Percentiles rank a stretch among this genome's conserved stretches.
These are phyloP conservation scores for Sisymbrium altissimum DNA, from an alignment of 345 rosid species.

Conservation along the genomic window DNA sequence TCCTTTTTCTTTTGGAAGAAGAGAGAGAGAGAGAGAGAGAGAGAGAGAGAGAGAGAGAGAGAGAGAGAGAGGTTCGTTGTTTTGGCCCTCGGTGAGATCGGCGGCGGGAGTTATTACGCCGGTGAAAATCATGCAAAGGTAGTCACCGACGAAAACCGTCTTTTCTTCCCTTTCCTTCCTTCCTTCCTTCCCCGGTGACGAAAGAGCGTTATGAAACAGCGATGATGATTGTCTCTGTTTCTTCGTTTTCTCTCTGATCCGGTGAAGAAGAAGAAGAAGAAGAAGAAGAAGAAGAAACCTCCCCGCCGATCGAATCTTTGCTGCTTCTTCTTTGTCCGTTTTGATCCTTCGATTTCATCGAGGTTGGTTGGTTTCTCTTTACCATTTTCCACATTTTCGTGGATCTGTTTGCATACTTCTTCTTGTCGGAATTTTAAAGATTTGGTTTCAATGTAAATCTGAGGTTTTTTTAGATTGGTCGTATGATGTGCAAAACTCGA, in stretches of 20 bases:
- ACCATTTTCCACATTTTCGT: neutral
- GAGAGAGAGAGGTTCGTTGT: conserved; percentile 6
- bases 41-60: too few relatives aligned
- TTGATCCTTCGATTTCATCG: conserved; percentile 4
- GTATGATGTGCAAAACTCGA: too few relatives aligned
- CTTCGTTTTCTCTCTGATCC: conserved; percentile 26
- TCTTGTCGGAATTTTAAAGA: neutral
- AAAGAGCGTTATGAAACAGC: conserved; percentile 12
- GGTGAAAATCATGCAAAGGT: conserved; percentile 8
- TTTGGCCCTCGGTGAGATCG: conserved; percentile 14
- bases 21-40: too few relatives aligned
- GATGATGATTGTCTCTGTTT: conserved; percentile 25
- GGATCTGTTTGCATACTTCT: conserved; percentile 25
- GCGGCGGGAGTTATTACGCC: too few relatives aligned
- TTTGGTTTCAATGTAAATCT: conserved; percentile 12
- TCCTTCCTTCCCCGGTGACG: conserved; percentile 25
- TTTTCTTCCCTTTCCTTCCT: conserved; percentile 12
- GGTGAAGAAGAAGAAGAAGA: conserved; percentile 17
- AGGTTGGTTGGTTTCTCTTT: conserved; percentile 15
- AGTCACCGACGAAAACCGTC: conserved; percentile 10
- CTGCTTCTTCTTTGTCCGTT: neutral
- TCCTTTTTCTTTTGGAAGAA: conserved; percentile 26
- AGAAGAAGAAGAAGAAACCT: conserved; percentile 22
- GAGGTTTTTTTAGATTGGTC: neutral
- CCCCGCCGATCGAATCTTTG: neutral